Evolutionary conservation across 2,329 filamentous ascomycete genomes (phyloP).

Genomic region (Colletotrichum melonis): DNA sequence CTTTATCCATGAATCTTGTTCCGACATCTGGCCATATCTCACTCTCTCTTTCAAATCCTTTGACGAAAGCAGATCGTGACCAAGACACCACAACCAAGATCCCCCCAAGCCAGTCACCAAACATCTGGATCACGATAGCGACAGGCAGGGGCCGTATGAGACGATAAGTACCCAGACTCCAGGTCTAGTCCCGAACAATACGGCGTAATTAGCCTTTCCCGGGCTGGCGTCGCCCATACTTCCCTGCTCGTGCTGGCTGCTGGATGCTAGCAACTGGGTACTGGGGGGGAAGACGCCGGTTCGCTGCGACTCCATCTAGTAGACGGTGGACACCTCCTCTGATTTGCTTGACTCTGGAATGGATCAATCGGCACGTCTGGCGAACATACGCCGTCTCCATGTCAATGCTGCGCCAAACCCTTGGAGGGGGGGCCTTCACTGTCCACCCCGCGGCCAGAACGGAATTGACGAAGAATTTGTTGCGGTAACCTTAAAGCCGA

Average conservation of each 20-base stretch:
- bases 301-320: constrained; percentile 23
- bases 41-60: background rate
- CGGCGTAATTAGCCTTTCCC: constrained; percentile 33
- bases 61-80: background rate
- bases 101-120: background rate
- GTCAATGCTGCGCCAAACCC: constrained; percentile 19
- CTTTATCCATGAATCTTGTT: background rate
- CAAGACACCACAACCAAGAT: constrained; percentile 4
- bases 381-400: constrained; percentile 24
- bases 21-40: background rate
- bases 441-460: constrained; percentile 1
- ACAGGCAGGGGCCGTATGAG: constrained; percentile 20
- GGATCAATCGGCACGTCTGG: constrained; percentile 32
- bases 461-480: constrained; percentile 12
- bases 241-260: constrained; percentile 9
- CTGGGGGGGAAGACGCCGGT: background rate
- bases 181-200: constrained; percentile 19
- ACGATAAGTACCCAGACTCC: background rate
- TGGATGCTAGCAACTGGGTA: background rate
- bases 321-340: background rate
- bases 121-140: constrained; percentile 3
- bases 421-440: constrained; percentile 1
- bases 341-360: constrained; percentile 28
- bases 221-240: constrained; percentile 22
- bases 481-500: background rate